Conservation (phyloP, 345 rosid species). For the Microcos paniculata region DNA sequence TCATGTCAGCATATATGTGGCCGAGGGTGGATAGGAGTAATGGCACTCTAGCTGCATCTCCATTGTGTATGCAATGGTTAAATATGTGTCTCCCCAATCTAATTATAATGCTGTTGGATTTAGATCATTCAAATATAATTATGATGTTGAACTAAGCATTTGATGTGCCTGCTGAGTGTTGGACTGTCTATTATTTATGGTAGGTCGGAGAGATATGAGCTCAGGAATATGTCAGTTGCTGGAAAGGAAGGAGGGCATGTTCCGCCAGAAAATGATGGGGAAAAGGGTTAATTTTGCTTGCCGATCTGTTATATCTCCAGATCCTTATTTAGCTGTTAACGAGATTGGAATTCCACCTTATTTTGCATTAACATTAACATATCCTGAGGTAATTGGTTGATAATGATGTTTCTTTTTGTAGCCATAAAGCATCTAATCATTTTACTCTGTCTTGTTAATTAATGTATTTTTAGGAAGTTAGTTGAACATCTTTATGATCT, state of each 20-base stretch:
- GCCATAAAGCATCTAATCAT: background rate
- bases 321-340: constrained; percentile 92
- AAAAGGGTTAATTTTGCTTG: constrained; percentile 98
- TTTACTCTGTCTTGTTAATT: background rate
- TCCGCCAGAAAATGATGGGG: constrained; percentile 99
- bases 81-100: background rate
- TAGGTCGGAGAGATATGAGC: constrained; percentile 62
- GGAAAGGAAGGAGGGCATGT: constrained; percentile 95
- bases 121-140: background rate
- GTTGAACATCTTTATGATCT: background rate
- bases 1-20: background rate
- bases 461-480: background rate
- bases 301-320: constrained; percentile 98
- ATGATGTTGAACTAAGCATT: background rate
- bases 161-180: constrained; percentile 12
- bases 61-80: background rate
- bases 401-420: background rate
- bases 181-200: constrained; percentile 1
- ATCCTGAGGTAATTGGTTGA: constrained; percentile 75
- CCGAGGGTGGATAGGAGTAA: background rate
- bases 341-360: constrained; percentile 97
- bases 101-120: background rate
- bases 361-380: constrained; percentile 81
- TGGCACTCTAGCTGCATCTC: background rate
- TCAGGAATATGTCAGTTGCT: constrained; percentile 88